Evolutionary conservation across 805 yeast species (phyloP), one percentile per base, ranked within the genome.

Genomic region (Nakazawaea populi): DNA sequence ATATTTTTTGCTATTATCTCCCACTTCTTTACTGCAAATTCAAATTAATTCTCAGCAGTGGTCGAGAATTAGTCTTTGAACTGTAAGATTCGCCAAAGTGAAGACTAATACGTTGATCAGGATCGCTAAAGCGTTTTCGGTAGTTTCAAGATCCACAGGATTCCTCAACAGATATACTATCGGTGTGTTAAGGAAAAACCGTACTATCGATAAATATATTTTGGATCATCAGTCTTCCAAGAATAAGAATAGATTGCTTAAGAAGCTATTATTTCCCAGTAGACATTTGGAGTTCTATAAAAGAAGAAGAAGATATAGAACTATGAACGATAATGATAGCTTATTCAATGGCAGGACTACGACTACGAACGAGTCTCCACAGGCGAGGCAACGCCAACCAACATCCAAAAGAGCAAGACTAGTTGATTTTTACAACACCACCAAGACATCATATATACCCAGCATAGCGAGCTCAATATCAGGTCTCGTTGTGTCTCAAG

Each of bases 381-480:
- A 24, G 36, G 47, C 51, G 47, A 44, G 45, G 52, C 52, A 37
- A 38, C 47, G 44, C 44, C 44, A 40, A 46, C 14, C 37, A 8
- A 7, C 31, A 44, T 44, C 53, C 9, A 45, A 27, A 39, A 69
- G 78, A 40, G 73, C 68, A 52, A 68, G 76, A 48, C 55, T 79
- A n/a, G 54, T 70, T 38, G 78, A 74, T 30, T 71, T 76, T 18
- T 81, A 80, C 28, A 74, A 66, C 44, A 68, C 75, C 11, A 77
- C 85, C 6, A 69, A 75, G 55, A 81, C 78, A 45, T 60, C 67
- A 7, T 79, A 79, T 58, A 73, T 77, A 28, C 79, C 79, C n/a
- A 63, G 66, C 12, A 47, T 76, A 8, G 68, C 79, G 6, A 69
- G 70, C 31, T 72, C 76, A 10, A 74, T 71, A 54, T 57, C 47